Evolutionary conservation across 1,139 yeast species (phyloP).

Genomic region (Scheffersomyces quercinus): DNA sequence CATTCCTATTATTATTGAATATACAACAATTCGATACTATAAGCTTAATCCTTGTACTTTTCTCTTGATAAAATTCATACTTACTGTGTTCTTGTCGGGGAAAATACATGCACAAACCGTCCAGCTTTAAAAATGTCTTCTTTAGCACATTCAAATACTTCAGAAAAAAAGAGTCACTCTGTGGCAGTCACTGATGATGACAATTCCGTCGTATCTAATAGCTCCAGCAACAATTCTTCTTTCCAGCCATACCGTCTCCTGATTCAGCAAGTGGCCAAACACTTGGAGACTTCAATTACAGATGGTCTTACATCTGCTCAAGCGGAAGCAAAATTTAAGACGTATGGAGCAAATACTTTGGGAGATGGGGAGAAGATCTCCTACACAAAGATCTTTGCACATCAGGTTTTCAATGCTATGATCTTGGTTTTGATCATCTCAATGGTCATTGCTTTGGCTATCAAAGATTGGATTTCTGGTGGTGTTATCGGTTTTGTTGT

Average conservation of each 20-base stretch:
- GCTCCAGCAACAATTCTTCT: neutral
- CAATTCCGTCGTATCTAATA: neutral
- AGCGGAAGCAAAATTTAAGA: constrained; percentile 24
- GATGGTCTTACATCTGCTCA: constrained; percentile 49
- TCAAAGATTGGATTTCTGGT: constrained; percentile 79
- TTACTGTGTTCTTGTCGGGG: no score
- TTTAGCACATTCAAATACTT: neutral
- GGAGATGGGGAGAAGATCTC: constrained; percentile 65
- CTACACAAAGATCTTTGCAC: constrained; percentile 57
- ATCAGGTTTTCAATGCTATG: constrained; percentile 81
- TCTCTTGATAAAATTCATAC: no score
- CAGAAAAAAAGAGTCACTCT: neutral
- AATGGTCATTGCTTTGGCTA: constrained; percentile 74
- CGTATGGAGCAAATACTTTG: constrained; percentile 59
- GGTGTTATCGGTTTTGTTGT: constrained; percentile 80
- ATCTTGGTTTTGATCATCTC: constrained; percentile 71
- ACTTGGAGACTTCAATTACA: constrained; percentile 38
- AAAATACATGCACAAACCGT: no score
- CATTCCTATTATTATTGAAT: no score
- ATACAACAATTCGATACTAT: no score
- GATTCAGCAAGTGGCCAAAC: constrained; percentile 32
- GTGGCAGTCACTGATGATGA: neutral
- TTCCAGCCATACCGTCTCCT: constrained; percentile 32
- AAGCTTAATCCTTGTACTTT: no score
- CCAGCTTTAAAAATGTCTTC: neutral